These are phyloP conservation scores for Cyclotella sp. DNA, from an alignment of 108 stramenopile species.

Conservation along the genomic window DNA sequence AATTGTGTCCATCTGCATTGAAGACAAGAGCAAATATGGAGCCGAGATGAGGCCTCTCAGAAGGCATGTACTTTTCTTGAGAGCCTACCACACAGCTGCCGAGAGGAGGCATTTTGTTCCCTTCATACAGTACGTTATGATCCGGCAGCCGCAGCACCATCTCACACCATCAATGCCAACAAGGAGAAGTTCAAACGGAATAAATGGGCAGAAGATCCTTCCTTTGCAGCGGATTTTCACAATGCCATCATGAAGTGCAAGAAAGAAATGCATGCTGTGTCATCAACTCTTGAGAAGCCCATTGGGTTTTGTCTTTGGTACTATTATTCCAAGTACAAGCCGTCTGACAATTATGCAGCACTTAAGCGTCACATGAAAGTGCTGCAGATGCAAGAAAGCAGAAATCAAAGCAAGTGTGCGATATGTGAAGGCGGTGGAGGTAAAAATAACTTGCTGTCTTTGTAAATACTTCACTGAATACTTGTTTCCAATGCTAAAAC, in stretches of 20 bases:
- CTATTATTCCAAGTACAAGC: constrained; percentile 45
- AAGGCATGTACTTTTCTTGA: not conserved
- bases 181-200: constrained; percentile 11
- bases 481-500: no score
- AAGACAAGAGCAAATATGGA: constrained; percentile 26
- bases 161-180: not conserved
- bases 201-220: constrained; percentile 21
- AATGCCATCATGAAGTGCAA: constrained; percentile 27
- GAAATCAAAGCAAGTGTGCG: constrained; percentile 20
- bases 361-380: constrained; percentile 18
- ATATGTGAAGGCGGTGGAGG: constrained; percentile 41
- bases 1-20: not conserved
- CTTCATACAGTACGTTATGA: not conserved
- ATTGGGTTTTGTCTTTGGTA: constrained; percentile 48
- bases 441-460: not conserved
- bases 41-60: not conserved
- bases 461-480: not conserved
- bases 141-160: no score
- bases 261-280: constrained; percentile 27
- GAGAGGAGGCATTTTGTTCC: not conserved
- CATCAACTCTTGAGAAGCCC: constrained; percentile 17
- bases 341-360: constrained; percentile 8
- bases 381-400: not conserved
- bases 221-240: constrained; percentile 32
- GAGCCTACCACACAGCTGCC: not conserved